Percentiles rank a stretch among this genome's conserved stretches.
These are phyloP conservation scores for Stropharia rugosoannulata DNA, from an alignment of 768 basidiomycete species.

Conservation along the genomic window DNA sequence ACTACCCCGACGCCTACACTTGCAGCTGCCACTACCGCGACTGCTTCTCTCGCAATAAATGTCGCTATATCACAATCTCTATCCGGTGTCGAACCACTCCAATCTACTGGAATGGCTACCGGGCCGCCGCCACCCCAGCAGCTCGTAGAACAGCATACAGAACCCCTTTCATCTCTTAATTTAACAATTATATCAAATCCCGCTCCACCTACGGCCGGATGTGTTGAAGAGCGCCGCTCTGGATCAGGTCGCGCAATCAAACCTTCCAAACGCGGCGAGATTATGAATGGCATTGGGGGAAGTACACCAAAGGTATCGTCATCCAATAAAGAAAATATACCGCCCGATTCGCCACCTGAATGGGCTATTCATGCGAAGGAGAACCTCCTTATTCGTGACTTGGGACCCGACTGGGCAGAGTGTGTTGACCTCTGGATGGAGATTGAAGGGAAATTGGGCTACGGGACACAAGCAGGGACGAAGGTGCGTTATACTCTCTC, in stretches of 20 bases:
- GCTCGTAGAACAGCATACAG: too few species aligned
- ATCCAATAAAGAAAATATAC: background rate
- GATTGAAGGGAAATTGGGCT: background rate
- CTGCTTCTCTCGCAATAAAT: too few species aligned
- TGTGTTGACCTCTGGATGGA: background rate
- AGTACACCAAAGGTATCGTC: background rate
- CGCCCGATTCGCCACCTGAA: background rate
- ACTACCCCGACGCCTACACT: too few species aligned
- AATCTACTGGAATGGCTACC: too few species aligned
- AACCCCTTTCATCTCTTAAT: too few species aligned
- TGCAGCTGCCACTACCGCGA: too few species aligned
- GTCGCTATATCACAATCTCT: too few species aligned
- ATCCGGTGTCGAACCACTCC: too few species aligned
- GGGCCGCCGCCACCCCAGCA: too few species aligned
- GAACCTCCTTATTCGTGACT: background rate
- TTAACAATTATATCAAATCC: too few species aligned
- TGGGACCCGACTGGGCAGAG: background rate
- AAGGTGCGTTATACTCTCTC: background rate
- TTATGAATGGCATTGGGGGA: background rate
- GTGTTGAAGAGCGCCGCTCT: background rate
- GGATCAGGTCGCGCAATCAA: background rate
- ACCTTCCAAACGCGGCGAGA: background rate
- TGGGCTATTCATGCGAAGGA: background rate
- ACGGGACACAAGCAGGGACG: background rate
- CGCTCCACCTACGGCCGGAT: too few species aligned